phyloP scores from a whole-genome alignment of 257 asterid genomes.

The Solanum corneliomulleri region DNA sequence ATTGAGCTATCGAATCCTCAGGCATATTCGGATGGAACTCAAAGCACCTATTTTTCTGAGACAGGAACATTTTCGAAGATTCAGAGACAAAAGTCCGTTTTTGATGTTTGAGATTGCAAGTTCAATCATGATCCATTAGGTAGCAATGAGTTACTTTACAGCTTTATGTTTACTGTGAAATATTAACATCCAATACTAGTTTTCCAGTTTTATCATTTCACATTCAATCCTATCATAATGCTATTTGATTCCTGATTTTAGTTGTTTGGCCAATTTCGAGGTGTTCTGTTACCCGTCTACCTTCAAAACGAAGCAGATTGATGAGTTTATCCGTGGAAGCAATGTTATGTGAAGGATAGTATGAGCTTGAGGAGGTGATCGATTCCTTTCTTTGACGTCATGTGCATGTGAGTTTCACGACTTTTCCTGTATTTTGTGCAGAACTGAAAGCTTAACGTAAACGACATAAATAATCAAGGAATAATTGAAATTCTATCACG shows the following conservation, averaged over 20 bases:
- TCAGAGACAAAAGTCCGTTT: conserved; percentile 19
- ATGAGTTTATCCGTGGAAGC: background rate
- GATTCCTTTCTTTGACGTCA: background rate
- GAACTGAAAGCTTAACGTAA: too few species aligned
- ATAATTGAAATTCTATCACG: too few species aligned
- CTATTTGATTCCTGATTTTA: background rate
- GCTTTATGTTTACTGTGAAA: background rate
- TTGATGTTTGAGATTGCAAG: background rate
- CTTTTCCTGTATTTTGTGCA: too few species aligned
- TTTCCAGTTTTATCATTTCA: background rate
- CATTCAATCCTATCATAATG: background rate
- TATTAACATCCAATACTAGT: background rate
- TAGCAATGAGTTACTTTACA: background rate
- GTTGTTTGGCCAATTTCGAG: background rate
- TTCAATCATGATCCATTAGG: background rate
- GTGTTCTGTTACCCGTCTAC: background rate
- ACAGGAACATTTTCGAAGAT: conserved; percentile 88
- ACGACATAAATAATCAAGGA: background rate
- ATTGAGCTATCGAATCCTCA: conserved; percentile 95
- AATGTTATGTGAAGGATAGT: background rate
- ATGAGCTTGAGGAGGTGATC: background rate
- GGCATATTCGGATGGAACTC: conserved; percentile 55
- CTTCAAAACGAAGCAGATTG: background rate
- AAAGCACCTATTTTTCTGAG: conserved; percentile 86
- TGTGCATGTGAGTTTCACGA: background rate